Conservation (phyloP, 257 asterid species). For the Solanum chmielewskii region DNA sequence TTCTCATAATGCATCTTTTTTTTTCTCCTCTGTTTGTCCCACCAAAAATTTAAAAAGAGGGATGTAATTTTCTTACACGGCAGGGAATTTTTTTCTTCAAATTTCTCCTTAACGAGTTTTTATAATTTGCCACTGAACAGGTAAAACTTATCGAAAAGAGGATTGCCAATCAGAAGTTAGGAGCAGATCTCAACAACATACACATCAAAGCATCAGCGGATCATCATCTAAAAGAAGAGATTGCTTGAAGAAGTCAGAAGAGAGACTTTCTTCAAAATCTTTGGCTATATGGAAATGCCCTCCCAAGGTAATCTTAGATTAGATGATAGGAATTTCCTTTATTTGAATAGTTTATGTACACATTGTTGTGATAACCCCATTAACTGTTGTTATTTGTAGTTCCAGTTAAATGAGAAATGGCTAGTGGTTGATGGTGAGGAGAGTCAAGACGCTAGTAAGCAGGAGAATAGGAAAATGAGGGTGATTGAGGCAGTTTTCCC, state of each 20-base stretch:
- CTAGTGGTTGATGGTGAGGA: slow-evolving; percentile 41
- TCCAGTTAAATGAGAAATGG: slow-evolving; percentile 18
- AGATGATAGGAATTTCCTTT: not conserved
- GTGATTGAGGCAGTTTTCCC: slow-evolving; percentile 16
- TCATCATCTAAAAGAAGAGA: no score
- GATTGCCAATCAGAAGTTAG: slow-evolving; percentile 6
- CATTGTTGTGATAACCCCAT: not conserved
- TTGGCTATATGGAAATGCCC: slow-evolving; percentile 15
- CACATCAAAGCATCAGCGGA: no score
- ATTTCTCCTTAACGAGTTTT: not conserved
- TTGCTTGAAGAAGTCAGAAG: not conserved
- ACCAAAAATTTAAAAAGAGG: no score
- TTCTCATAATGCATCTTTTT: no score
- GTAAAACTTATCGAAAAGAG: not conserved
- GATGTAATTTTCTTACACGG: no score
- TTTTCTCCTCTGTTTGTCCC: no score
- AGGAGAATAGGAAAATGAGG: slow-evolving; percentile 1
- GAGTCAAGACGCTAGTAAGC: slow-evolving; percentile 21
- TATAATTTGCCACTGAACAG: not conserved
- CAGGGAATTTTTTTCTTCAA: not conserved
- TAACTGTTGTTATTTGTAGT: slow-evolving; percentile 5
- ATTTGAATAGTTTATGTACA: not conserved
- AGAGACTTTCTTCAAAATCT: not conserved
- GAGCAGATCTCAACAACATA: not conserved
- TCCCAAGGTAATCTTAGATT: slow-evolving; percentile 5